Base-by-base conservation (phyloP, 495 filamentous ascomycete genomes). In the Penicillium nucicola region DNA sequence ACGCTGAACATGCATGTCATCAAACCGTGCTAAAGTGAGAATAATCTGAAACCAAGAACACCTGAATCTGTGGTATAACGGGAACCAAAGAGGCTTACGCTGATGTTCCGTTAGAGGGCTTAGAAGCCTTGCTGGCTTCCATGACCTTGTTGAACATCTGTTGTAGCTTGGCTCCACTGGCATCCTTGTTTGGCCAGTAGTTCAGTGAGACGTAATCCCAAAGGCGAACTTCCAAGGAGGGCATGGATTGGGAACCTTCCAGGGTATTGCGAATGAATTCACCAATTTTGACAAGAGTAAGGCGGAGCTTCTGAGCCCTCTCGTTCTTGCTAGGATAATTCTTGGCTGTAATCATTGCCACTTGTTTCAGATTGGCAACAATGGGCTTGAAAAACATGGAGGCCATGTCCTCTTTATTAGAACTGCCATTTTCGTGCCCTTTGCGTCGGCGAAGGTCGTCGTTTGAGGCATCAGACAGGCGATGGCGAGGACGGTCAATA, bases 271-370 rank as follows among this genome's bases (percentile, higher is more conserved):
- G 60, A 37, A 80, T 77, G 42, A 75, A 76, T 38, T 75, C 71
- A 17, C 77, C 77, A 56, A 80, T 77, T 44, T 70, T 74, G 33
- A 68, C 58, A 45, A 80, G 69, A 13, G 77, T 72, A 28, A 56
- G 64, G 23, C 76, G 62, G 19, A 77, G 64, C 47, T 75, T 68
- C 14, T 48, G 56, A 23, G 85, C 80, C 12, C 85, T 74, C 45
- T 78, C 75, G 28, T 77, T 69, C 55, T 83, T 80, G 36, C 77
- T 77, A 31, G 81, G 83, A 39, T 84, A 77, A 36, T 79, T 77
- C 51, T 83, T 81, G 50, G 81, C 85, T 0, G 81, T 87, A n/a
- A 85, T 83, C 41, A 68, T 69, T 14, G 74, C 67, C 3, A 89
- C 76, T 30, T 72, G 71, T 42, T 76, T 76, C 6, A 90, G 66